These are phyloP conservation scores for Aquilaria agallochum DNA, from an alignment of 441 rosid genomes.

Conservation along the genomic window DNA sequence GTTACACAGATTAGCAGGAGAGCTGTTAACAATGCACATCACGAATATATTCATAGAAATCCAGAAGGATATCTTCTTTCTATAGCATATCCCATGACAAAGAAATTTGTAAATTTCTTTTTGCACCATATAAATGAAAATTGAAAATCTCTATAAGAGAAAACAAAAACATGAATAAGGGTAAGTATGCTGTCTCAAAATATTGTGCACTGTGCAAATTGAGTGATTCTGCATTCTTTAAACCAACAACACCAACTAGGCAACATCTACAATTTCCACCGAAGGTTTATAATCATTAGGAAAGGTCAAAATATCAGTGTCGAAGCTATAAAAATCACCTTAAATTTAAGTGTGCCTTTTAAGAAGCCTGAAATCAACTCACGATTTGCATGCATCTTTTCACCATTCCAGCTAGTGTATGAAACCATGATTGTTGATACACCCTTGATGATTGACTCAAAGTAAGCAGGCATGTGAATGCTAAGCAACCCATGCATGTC, in stretches of 20 bases:
- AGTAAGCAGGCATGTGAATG: slow-evolving; percentile 62
- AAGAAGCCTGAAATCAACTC: slow-evolving; percentile 54
- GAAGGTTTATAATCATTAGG: background rate
- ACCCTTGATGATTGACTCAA: slow-evolving; percentile 56
- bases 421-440: slow-evolving; percentile 73
- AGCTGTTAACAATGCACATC: background rate
- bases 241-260: background rate
- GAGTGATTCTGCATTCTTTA: background rate
- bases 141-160: too few species aligned
- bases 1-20: slow-evolving; percentile 12
- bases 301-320: background rate
- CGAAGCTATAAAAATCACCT: slow-evolving; percentile 22
- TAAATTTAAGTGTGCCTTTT: slow-evolving; percentile 54
- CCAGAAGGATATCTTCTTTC: too few species aligned
- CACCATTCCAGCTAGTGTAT: slow-evolving; percentile 70
- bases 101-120: too few species aligned
- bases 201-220: background rate
- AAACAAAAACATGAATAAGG: too few species aligned
- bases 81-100: too few species aligned
- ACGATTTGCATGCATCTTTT: slow-evolving; percentile 64
- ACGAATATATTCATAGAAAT: too few species aligned
- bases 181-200: background rate
- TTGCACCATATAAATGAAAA: too few species aligned
- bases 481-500: slow-evolving; percentile 53
- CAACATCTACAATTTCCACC: background rate